Evolutionary conservation across 352 stramenopile genomes (phyloP), one percentile per base, ranked within the genome.

Genomic region (Pythium volutum): DNA sequence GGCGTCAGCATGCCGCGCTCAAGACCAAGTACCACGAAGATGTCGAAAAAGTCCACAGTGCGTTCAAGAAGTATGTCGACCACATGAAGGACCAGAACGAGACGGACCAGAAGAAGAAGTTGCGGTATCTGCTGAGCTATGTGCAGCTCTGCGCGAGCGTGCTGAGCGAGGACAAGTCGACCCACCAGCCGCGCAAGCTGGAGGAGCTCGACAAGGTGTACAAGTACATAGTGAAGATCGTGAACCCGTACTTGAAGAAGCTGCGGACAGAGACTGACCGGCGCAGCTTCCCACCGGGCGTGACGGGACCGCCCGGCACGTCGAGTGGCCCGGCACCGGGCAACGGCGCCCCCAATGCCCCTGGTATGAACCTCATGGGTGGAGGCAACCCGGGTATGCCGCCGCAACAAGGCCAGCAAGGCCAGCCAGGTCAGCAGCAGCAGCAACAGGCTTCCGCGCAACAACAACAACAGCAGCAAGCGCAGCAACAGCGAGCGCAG

Each of bases 151-250:
- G 84, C 38, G 84, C 80, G 18, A 89, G 67, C 33, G 83, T 93
- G 43, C 43, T 93, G 61, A 89, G 78, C 41, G 84, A 93, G 59
- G 80, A 93, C 70, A 84, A 87, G 64, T 64, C 78, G 23, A 87
- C 81, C 36, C 71, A 88, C 43, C 71, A 75, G 36, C 76, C 84
- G 18, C 84, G 84, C n/a, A 87, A 88, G 62, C 72, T 93, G 14
- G 81, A 91, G 27, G 84, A 93, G 66, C 73, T 93, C 26, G 84
- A 91, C 70, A 93, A 90, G 71, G 84, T 93, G 46, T 91, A 89
- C 75, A 93, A 93, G 75, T 93, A 93, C 77, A 90, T 93, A 57
- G 79, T 93, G 31, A 91, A 91, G 59, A 93, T 93, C 53, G 84
- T 93, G 49, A 88, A 90, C 54, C 84, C 84, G 64, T 93, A 91